phyloP scores from a whole-genome alignment of 2,329 filamentous ascomycete species.

The Fusarium sp. region DNA sequence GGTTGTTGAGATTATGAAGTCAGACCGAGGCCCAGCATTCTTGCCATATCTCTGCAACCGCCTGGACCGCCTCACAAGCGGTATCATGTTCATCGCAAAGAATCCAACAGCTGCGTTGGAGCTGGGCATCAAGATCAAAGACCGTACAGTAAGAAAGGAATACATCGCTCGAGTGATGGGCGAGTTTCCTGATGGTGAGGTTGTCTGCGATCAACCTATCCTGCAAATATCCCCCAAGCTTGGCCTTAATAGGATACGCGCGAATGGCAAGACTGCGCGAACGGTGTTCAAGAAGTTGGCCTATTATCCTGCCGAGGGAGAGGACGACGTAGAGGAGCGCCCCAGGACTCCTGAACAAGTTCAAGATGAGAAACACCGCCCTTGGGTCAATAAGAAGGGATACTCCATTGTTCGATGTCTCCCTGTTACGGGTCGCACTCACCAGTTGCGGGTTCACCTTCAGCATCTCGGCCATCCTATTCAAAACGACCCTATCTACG shows the following conservation, averaged over 20 bases:
- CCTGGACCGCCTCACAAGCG: slow-evolving; percentile 92
- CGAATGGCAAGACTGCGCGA: slow-evolving; percentile 87
- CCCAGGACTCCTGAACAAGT: slow-evolving; percentile 40
- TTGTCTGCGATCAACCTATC: slow-evolving; percentile 94
- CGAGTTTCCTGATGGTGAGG: slow-evolving; percentile 88
- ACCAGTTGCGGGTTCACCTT: slow-evolving; percentile 93
- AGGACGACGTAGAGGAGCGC: slow-evolving; percentile 38
- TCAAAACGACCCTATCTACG: slow-evolving; percentile 97
- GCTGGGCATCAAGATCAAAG: slow-evolving; percentile 80
- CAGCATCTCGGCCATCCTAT: slow-evolving; percentile 96
- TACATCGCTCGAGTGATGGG: slow-evolving; percentile 93
- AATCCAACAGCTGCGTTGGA: slow-evolving; percentile 81
- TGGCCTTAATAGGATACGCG: slow-evolving; percentile 92
- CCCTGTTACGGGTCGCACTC: slow-evolving; percentile 91
- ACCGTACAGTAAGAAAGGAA: slow-evolving; percentile 89
- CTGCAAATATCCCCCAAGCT: slow-evolving; percentile 95
- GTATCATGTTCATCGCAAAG: slow-evolving; percentile 98
- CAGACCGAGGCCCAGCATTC: slow-evolving; percentile 71
- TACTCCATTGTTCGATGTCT: slow-evolving; percentile 96
- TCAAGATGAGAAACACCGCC: slow-evolving; percentile 45
- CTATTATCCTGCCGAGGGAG: slow-evolving; percentile 75
- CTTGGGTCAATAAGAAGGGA: slow-evolving; percentile 71
- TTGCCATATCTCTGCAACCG: slow-evolving; percentile 82
- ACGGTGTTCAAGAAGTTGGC: slow-evolving; percentile 93
- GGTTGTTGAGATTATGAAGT: slow-evolving; percentile 90